phyloP scores from a whole-genome alignment of 768 basidiomycete species.

The Pisolithus orientalis region DNA sequence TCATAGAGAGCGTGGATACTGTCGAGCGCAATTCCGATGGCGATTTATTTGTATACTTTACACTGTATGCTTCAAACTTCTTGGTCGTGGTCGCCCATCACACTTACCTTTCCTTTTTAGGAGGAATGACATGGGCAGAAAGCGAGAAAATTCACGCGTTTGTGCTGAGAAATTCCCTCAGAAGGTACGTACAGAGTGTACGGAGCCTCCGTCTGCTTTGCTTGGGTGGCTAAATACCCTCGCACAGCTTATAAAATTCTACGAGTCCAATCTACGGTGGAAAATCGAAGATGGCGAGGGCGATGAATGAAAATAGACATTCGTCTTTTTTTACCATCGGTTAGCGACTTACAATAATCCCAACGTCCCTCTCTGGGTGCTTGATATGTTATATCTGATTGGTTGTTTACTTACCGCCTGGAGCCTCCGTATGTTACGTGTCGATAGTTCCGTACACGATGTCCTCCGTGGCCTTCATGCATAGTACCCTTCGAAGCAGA shows the following conservation, averaged over 20 bases:
- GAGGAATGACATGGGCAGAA: conserved; percentile 43
- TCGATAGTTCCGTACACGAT: too few species aligned
- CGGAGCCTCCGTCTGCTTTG: background rate
- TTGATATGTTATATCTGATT: conserved; percentile 14
- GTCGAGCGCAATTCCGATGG: conserved; percentile 51
- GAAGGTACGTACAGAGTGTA: conserved; percentile 37
- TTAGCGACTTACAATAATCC: conserved; percentile 6
- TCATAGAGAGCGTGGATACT: conserved; percentile 62
- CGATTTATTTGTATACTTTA: conserved; percentile 45
- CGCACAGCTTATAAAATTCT: conserved; percentile 55
- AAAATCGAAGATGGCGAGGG: conserved; percentile 22
- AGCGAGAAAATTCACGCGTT: conserved; percentile 43
- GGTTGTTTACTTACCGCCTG: background rate
- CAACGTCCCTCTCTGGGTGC: conserved; percentile 11
- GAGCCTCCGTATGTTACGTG: too few species aligned
- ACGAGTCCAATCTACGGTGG: conserved; percentile 65
- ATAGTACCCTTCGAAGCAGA: too few species aligned
- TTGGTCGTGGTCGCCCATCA: background rate
- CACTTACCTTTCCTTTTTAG: conserved; percentile 7
- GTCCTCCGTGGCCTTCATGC: too few species aligned
- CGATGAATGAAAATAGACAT: conserved; percentile 12
- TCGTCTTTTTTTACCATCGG: conserved; percentile 4
- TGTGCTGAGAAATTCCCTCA: conserved; percentile 65
- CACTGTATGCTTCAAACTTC: background rate
- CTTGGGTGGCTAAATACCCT: conserved; percentile 1